Conservation (phyloP, 1,139 yeast genomes). For the Magnusiomyces fungicola region DNA sequence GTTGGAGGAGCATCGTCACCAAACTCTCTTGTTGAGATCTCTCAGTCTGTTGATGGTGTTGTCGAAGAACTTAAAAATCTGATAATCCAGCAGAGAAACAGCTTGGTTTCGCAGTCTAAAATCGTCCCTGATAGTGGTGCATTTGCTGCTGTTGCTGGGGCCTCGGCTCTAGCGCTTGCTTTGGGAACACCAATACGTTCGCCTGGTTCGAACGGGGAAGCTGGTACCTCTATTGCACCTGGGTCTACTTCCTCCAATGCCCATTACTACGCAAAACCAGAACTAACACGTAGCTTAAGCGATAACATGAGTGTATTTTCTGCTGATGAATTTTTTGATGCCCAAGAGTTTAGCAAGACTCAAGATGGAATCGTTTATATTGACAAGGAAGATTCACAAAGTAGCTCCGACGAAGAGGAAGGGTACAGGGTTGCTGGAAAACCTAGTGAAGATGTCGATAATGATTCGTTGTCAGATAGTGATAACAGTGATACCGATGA, state of each 20-base stretch:
- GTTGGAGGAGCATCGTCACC: no score
- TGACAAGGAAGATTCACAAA: constrained; percentile 22
- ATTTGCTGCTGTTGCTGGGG: constrained; percentile 5
- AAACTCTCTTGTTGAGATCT: background rate
- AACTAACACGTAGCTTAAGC: background rate
- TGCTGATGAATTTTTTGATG: constrained; percentile 59
- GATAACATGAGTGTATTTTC: constrained; percentile 25
- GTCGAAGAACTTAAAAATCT: background rate
- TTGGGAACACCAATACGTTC: background rate
- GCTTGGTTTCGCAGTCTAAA: no score
- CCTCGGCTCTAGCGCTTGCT: constrained; percentile 4
- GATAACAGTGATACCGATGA: constrained; percentile 15
- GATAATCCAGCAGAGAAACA: background rate
- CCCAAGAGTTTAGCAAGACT: constrained; percentile 41
- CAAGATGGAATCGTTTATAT: constrained; percentile 28
- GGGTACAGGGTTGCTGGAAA: constrained; percentile 19
- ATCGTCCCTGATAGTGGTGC: background rate
- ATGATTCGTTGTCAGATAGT: constrained; percentile 8
- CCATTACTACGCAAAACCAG: no score
- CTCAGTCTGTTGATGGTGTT: constrained; percentile 1
- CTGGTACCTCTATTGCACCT: no score
- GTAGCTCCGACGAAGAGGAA: constrained; percentile 27
- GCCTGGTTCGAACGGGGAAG: no score
- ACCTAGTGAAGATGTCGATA: constrained; percentile 19
- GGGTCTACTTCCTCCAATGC: no score